phyloP scores from a whole-genome alignment of 1,139 yeast genomes.

The Nakaseomyces nivariensis region DNA sequence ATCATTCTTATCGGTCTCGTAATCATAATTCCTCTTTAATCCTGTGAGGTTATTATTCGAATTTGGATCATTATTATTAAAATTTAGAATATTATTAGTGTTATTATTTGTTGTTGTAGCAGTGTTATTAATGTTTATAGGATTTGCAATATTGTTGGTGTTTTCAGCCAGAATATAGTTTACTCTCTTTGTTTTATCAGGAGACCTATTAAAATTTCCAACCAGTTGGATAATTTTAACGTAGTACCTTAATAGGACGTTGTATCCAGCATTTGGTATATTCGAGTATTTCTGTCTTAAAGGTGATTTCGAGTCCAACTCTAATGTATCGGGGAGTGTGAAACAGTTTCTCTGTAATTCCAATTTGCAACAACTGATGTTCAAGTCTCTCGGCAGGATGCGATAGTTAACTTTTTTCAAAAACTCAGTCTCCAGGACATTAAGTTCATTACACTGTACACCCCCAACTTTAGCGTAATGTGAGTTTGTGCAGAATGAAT shows the following conservation, averaged over 20 bases:
- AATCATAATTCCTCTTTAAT: background rate
- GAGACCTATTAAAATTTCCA: constrained; percentile 33
- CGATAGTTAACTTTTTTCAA: constrained; percentile 72
- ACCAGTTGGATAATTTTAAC: constrained; percentile 51
- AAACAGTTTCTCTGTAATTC: constrained; percentile 24
- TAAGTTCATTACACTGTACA: constrained; percentile 73
- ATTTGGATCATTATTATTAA: background rate
- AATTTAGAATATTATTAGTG: background rate
- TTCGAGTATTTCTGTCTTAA: constrained; percentile 1
- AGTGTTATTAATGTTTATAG: background rate
- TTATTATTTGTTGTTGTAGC: background rate
- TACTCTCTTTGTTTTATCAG: constrained; percentile 21
- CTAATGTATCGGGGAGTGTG: constrained; percentile 3
- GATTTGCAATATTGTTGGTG: background rate
- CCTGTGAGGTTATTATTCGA: background rate
- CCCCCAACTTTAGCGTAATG: constrained; percentile 98
- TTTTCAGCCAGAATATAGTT: constrained; percentile 11
- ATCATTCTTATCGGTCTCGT: background rate
- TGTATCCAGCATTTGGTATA: constrained; percentile 25
- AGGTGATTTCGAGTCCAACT: constrained; percentile 10
- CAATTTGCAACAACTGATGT: constrained; percentile 27
- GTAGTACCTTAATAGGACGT: constrained; percentile 50
- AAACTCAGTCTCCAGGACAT: constrained; percentile 81
- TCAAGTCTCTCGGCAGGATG: constrained; percentile 47
- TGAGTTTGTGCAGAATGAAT: constrained; percentile 83